A percentile compares a stretch with the other conserved stretches of the same genome.
These are phyloP conservation scores for Nicotiana rustica DNA, from an alignment of 305 asterid genomes.

Conservation along the genomic window DNA sequence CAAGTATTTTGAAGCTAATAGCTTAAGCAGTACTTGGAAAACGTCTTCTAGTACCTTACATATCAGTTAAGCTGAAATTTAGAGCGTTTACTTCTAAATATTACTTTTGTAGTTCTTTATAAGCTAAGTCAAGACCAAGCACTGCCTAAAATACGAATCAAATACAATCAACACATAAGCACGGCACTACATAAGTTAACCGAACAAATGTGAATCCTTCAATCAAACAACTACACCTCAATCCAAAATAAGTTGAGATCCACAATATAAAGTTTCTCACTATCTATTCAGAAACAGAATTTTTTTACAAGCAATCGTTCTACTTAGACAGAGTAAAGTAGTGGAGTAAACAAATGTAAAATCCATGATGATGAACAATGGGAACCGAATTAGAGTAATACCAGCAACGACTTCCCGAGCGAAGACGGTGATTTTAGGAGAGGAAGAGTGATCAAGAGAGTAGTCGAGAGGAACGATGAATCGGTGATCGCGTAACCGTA, in stretches of 20 bases:
- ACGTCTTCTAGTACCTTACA: background rate
- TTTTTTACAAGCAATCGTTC: background rate
- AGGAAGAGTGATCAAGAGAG: conserved; percentile 46
- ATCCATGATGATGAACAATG: background rate
- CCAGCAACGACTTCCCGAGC: conserved; percentile 89
- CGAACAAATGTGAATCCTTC: conserved; percentile 11
- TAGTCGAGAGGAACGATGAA: conserved; percentile 83
- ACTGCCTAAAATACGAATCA: background rate
- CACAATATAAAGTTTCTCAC: background rate
- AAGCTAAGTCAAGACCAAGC: background rate
- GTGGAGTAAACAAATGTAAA: background rate
- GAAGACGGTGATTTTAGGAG: conserved; percentile 71
- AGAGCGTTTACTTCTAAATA: background rate
- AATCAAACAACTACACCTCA: background rate
- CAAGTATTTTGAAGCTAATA: background rate
- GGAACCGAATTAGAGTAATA: conserved; percentile 38
- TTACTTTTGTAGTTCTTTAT: background rate
- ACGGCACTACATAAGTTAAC: background rate
- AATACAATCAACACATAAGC: conserved; percentile 17
- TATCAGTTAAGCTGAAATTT: conserved; percentile 24
- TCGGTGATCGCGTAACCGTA: conserved; percentile 83
- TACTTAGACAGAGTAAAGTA: background rate
- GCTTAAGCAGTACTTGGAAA: background rate
- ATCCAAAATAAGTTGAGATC: background rate
- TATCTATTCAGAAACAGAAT: conserved; percentile 4